These are phyloP conservation scores for Debaryomycetaceae sp. DNA, from an alignment of 1,139 yeast species.

Conservation along the genomic window DNA sequence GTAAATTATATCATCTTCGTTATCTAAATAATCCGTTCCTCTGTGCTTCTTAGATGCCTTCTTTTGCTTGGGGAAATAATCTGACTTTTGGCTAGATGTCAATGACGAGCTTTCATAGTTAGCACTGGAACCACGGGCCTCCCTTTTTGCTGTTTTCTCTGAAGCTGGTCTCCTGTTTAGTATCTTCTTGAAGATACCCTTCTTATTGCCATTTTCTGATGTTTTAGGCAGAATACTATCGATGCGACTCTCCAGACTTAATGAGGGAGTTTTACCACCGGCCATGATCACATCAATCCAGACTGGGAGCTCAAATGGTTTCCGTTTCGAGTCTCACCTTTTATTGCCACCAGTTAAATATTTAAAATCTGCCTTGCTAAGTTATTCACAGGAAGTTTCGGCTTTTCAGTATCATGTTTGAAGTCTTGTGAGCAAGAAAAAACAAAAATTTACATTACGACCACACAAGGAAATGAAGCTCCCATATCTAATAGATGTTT, in stretches of 20 bases:
- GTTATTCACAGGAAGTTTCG: too few species aligned
- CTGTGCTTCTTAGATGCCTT: background rate
- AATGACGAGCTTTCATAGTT: background rate
- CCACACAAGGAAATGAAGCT: background rate
- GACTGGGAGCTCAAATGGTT: background rate
- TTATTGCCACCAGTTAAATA: background rate
- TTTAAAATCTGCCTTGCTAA: background rate
- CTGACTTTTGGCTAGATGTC: background rate
- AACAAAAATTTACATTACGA: background rate
- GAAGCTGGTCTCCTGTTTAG: conserved; percentile 9
- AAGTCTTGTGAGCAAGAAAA: background rate
- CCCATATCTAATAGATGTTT: background rate
- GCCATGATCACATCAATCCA: background rate
- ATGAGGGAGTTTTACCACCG: background rate
- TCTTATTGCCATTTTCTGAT: conserved; percentile 3
- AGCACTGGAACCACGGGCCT: background rate
- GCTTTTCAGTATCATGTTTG: too few species aligned
- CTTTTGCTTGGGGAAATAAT: background rate
- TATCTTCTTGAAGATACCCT: conserved; percentile 14
- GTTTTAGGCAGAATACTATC: background rate
- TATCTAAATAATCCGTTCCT: background rate
- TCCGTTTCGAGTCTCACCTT: too few species aligned
- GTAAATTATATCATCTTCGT: background rate
- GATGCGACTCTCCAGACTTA: background rate
- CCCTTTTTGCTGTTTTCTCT: background rate